Conservation (phyloP, 495 filamentous ascomycete species). For the Xylaria nigripes region DNA sequence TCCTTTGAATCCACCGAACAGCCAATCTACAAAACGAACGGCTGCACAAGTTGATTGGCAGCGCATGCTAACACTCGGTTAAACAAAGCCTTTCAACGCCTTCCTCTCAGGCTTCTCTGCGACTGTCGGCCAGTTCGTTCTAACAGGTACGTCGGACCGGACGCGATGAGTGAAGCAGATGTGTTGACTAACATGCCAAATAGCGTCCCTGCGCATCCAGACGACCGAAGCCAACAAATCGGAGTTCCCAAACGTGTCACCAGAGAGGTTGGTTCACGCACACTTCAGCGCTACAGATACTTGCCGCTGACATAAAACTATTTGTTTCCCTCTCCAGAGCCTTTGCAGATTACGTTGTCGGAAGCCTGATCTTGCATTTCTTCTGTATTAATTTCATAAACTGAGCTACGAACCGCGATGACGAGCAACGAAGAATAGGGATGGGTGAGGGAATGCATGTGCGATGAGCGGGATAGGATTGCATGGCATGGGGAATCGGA, state of each 20-base stretch:
- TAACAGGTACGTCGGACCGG: conserved; percentile 71
- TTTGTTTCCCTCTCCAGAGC: conserved; percentile 48
- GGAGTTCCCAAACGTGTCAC: conserved; percentile 60
- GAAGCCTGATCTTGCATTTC: conserved; percentile 92
- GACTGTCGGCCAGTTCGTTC: conserved; percentile 94
- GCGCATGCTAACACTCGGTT: conserved; percentile 10
- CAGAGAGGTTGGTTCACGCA: conserved; percentile 50
- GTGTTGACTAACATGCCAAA: conserved; percentile 11
- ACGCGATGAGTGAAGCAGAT: too few relatives aligned
- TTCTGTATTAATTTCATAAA: conserved; percentile 99
- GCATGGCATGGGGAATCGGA: neutral
- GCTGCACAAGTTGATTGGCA: neutral
- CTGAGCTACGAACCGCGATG: conserved; percentile 33
- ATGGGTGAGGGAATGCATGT: neutral
- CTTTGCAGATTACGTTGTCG: conserved; percentile 94
- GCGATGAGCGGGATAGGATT: neutral
- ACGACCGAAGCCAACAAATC: conserved; percentile 68
- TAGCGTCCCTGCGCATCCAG: conserved; percentile 78
- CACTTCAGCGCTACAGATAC: neutral
- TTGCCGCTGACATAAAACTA: conserved; percentile 5
- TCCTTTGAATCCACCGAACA: too few relatives aligned
- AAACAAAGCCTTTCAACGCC: conserved; percentile 84
- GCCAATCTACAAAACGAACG: too few relatives aligned
- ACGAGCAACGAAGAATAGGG: neutral
- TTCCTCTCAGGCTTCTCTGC: conserved; percentile 93